phyloP scores from a whole-genome alignment of 306 rosid genomes.

The Dalbergia oliveri region DNA sequence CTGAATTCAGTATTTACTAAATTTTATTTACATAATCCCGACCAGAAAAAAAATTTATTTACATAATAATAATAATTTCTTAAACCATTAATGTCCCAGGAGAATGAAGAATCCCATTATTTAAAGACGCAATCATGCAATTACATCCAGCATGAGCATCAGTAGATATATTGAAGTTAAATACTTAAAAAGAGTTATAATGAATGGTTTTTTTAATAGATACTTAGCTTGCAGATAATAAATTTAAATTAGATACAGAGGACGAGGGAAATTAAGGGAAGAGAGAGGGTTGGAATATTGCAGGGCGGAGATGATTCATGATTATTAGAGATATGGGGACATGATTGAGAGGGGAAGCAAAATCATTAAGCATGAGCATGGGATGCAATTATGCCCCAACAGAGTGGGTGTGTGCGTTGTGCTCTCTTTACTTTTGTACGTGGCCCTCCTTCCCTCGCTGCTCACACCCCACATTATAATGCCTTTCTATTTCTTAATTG shows the following conservation, averaged over 20 bases:
- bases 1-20: too few species aligned
- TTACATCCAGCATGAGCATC: too few species aligned
- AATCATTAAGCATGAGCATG: conserved; percentile 50
- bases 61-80: too few species aligned
- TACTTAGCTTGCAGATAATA: too few species aligned
- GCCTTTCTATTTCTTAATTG: conserved; percentile 26
- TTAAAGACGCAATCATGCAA: not conserved
- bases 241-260: not conserved
- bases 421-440: conserved; percentile 8
- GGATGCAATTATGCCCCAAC: conserved; percentile 57
- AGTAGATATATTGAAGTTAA: too few species aligned
- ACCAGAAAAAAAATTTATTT: too few species aligned
- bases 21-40: too few species aligned
- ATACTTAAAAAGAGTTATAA: too few species aligned
- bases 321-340: conserved; percentile 50
- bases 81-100: not conserved
- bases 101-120: not conserved
- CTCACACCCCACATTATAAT: conserved; percentile 34
- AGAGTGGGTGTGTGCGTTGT: conserved; percentile 50
- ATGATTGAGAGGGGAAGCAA: conserved; percentile 45
- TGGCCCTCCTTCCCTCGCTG: conserved; percentile 4
- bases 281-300: conserved; percentile 46
- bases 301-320: conserved; percentile 49
- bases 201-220: too few species aligned
- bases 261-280: not conserved